phyloP scores from a whole-genome alignment of 352 stramenopile species.

The Globisporangium perplexum region DNA sequence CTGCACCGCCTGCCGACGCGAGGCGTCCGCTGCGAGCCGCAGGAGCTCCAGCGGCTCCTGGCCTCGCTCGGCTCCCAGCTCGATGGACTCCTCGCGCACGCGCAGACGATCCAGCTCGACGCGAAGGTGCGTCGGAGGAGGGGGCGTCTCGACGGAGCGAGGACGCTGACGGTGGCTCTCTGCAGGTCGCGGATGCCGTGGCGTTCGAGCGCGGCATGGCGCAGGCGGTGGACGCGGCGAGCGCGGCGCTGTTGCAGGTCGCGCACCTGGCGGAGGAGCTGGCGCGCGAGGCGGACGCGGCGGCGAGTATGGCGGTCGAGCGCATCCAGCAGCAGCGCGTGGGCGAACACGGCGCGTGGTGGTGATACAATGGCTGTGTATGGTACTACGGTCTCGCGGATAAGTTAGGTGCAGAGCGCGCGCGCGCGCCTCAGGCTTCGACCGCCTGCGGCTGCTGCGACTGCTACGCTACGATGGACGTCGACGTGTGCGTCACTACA shows the following conservation, averaged over 20 bases:
- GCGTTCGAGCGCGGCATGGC: slow-evolving; percentile 26
- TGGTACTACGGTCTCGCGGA: background rate
- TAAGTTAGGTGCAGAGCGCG: background rate
- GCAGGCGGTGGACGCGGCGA: slow-evolving; percentile 18
- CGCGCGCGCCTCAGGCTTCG: slow-evolving; percentile 3
- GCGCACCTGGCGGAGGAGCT: slow-evolving; percentile 30
- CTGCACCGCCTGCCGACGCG: slow-evolving; percentile 33
- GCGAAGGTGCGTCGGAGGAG: slow-evolving; percentile 16
- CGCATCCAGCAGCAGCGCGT: slow-evolving; percentile 30
- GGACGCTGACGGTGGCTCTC: background rate
- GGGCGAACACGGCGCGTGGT: background rate
- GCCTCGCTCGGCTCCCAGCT: slow-evolving; percentile 21
- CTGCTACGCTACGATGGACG: background rate
- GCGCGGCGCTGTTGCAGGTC: slow-evolving; percentile 28
- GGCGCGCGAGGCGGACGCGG: slow-evolving; percentile 27
- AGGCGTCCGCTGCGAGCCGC: slow-evolving; percentile 11
- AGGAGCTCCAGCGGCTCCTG: slow-evolving; percentile 26
- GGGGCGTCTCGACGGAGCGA: background rate
- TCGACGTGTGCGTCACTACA: slow-evolving; percentile 4
- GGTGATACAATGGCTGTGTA: background rate
- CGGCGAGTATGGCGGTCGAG: slow-evolving; percentile 36
- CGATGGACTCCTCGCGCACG: slow-evolving; percentile 19
- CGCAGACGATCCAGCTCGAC: slow-evolving; percentile 18
- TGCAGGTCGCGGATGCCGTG: slow-evolving; percentile 24
- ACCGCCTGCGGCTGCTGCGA: slow-evolving; percentile 1